A percentile compares a stretch with the other conserved stretches of the same genome.
Conservation (phyloP, 306 rosid genomes). For the Prunus padus region DNA sequence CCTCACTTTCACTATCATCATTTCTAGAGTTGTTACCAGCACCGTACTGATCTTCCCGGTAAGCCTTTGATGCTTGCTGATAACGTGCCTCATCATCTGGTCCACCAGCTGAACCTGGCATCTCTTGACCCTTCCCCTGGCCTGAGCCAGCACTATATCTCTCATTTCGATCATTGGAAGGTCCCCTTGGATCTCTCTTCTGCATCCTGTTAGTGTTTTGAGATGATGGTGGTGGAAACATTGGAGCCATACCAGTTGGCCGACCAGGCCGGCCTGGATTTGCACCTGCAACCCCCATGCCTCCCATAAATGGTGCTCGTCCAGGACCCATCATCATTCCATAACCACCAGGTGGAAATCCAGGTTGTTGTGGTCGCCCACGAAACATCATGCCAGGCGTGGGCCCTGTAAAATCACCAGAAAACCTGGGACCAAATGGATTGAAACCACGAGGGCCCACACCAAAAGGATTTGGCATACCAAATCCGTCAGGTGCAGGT, state of each 20-base stretch:
- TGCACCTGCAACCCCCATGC: slow-evolving; percentile 78
- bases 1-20: slow-evolving; percentile 93
- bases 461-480: slow-evolving; percentile 85
- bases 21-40: slow-evolving; percentile 49
- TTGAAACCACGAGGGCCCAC: slow-evolving; percentile 85
- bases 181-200: slow-evolving; percentile 74
- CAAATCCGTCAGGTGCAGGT: slow-evolving; percentile 87
- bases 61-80: slow-evolving; percentile 58
- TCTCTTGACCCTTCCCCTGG: slow-evolving; percentile 69
- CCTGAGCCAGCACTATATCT: slow-evolving; percentile 63
- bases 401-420: slow-evolving; percentile 80
- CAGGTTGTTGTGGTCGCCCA: slow-evolving; percentile 87
- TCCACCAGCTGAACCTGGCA: slow-evolving; percentile 56
- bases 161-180: slow-evolving; percentile 59
- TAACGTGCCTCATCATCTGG: slow-evolving; percentile 64
- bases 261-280: slow-evolving; percentile 70
- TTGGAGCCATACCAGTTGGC: slow-evolving; percentile 73
- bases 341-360: slow-evolving; percentile 87
- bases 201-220: slow-evolving; percentile 56
- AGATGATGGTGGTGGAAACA: slow-evolving; percentile 66
- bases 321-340: slow-evolving; percentile 99
- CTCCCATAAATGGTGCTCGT: slow-evolving; percentile 91
- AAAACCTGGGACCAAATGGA: slow-evolving; percentile 88
- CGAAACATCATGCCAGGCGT: slow-evolving; percentile 92
- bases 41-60: slow-evolving; percentile 59